A percentile compares a stretch with the other conserved stretches of the same genome.
These are phyloP conservation scores for Poronia punctata DNA, from an alignment of 495 filamentous ascomycete species.

Conservation along the genomic window DNA sequence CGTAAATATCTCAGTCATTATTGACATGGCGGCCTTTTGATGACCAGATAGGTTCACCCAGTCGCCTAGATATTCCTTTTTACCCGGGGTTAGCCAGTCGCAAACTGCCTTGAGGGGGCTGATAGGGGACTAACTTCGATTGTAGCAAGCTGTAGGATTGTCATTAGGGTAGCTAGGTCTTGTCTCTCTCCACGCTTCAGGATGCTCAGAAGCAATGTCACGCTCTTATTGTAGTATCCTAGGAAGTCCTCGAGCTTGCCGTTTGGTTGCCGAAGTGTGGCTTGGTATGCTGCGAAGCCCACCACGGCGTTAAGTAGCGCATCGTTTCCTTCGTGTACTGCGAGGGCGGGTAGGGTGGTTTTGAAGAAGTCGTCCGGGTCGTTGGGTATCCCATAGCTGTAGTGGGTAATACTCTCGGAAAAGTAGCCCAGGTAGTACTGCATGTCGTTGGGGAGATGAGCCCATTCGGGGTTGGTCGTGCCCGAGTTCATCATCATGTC, in stretches of 20 bases:
- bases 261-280: conserved; percentile 58
- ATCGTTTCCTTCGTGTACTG: conserved; percentile 59
- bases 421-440: conserved; percentile 76
- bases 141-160: conserved; percentile 84
- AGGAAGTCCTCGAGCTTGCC: conserved; percentile 77
- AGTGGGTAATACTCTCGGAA: conserved; percentile 61
- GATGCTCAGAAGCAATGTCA: conserved; percentile 65
- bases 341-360: conserved; percentile 60
- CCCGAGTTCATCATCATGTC: conserved; percentile 19
- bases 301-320: conserved; percentile 82
- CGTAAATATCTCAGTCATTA: conserved; percentile 71
- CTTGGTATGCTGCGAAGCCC: conserved; percentile 86
- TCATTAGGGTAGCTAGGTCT: conserved; percentile 69
- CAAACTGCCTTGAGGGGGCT: neutral
- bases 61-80: conserved; percentile 95
- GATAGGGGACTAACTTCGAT: conserved; percentile 64
- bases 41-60: conserved; percentile 89
- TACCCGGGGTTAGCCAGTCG: conserved; percentile 22
- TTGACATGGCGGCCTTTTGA: conserved; percentile 78
- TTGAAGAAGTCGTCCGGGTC: conserved; percentile 66
- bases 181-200: conserved; percentile 63
- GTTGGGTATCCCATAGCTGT: conserved; percentile 72
- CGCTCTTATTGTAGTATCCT: conserved; percentile 81
- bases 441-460: conserved; percentile 56
- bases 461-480: conserved; percentile 32